Base-by-base conservation (phyloP, 2,329 filamentous ascomycete genomes). In the Davidsoniella australis region DNA sequence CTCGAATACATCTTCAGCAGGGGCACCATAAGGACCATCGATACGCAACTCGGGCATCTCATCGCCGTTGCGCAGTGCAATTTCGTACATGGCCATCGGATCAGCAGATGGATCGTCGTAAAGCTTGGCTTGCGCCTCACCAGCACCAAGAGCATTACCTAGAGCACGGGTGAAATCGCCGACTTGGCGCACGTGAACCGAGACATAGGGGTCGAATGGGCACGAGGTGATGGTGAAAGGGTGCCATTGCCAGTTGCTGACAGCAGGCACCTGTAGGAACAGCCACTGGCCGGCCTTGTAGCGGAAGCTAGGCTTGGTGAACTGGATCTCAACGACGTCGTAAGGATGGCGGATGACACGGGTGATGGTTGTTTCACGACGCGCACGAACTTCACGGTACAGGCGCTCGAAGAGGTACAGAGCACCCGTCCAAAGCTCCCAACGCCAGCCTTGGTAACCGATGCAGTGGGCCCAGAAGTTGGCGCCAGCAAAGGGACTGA, bases 341-440 rank as follows among this genome's bases (percentile, higher is more conserved):
- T 95, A 96, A 5, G 91, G 91, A 68, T 98, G 91, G 56, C 86
- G 82, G 57, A 98, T 83, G 39, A 98, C 88, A 60, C 89, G 88
- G 55, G 86, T 86, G 58, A 98, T 96, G 64, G 84, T 79, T 7
- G 91, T 96, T 57, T 80, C 74, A 53, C 86, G 80, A 56, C 86
- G 75, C 41, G 85, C 79, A 52, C 89, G 81, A 47, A 96, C 74
- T 64, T 98, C 91, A 50, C 91, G 85, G 64, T 89, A 96, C 0
- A 98, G 68, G 54, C 91, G 81, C 65, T 98, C 91, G 26, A 79
- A 61, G 24, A 98, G 71, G 64, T 98, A 98, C 45, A 96, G 66
- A 39, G 73, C 85, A 55, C 87, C 91, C 6, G 81, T 85, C 58
- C 82, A 79, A 7, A 96, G 73, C 67, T 96, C 91, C 88, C 91